These are phyloP conservation scores for Gossypium trilobum DNA, from an alignment of 441 rosid species.

Conservation along the genomic window DNA sequence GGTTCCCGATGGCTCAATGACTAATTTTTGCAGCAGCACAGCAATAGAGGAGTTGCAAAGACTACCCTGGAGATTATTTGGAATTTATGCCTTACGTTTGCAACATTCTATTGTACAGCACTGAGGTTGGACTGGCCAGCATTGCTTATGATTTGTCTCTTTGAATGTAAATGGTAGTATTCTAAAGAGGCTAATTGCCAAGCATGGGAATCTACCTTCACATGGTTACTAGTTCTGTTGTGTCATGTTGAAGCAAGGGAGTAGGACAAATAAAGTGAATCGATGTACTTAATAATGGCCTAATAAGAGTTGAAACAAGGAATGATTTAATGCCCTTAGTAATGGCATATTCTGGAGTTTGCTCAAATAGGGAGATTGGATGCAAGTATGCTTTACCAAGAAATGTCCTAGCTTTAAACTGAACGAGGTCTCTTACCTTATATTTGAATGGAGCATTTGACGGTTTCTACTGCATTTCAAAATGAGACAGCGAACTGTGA, in stretches of 20 bases:
- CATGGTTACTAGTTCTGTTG: background rate
- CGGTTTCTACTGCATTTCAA: background rate
- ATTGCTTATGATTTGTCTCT: background rate
- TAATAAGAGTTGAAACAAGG: conserved; percentile 1
- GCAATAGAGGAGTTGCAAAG: background rate
- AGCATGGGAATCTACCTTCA: conserved; percentile 1
- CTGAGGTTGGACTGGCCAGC: background rate
- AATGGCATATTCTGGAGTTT: background rate
- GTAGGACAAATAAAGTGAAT: background rate
- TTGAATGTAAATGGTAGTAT: background rate
- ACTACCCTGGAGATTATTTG: background rate
- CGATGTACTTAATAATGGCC: background rate
- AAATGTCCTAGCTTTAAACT: background rate
- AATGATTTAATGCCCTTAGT: background rate
- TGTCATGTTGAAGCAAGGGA: background rate
- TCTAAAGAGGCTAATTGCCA: background rate
- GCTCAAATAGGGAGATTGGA: background rate
- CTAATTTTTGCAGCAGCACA: background rate
- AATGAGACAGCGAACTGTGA: background rate
- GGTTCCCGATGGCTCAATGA: background rate
- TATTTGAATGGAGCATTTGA: background rate
- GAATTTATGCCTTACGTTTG: background rate
- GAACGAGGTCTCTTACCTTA: background rate
- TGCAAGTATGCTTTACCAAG: background rate
- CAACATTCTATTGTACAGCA: background rate